Evolutionary conservation across 371 early-diverging fungal genomes (phyloP).

Genomic region (Mortierella sp.): DNA sequence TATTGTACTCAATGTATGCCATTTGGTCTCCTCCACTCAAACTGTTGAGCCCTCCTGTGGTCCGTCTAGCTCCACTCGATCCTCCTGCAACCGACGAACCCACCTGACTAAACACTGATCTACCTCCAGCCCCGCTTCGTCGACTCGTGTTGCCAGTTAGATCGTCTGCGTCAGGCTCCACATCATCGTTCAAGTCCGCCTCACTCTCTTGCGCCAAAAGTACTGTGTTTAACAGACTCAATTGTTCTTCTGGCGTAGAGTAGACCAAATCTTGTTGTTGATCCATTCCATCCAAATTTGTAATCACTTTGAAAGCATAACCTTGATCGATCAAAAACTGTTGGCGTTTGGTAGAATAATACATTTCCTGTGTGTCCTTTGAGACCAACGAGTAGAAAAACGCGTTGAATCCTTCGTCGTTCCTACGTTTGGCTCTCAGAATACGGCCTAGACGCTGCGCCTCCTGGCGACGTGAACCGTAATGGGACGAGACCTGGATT

Average conservation of each 20-base stretch:
- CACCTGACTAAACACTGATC: conserved; percentile 38
- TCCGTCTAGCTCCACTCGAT: conserved; percentile 46
- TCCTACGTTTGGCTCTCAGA: conserved; percentile 97
- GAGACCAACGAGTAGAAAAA: conserved; percentile 99
- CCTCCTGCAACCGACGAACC: conserved; percentile 33
- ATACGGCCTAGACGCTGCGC: conserved; percentile 98
- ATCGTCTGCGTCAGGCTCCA: conserved; percentile 60
- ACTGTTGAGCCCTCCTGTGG: conserved; percentile 79
- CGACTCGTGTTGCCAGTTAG: conserved; percentile 56
- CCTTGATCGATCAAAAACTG: conserved; percentile 99
- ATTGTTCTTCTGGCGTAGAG: conserved; percentile 83
- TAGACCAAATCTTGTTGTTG: conserved; percentile 75
- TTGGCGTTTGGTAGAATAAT: conserved; percentile 97
- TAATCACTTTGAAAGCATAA: conserved; percentile 98
- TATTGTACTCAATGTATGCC: conserved; percentile 91
- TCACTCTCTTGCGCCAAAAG: conserved; percentile 81
- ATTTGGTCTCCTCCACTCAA: conserved; percentile 94
- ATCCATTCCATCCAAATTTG: conserved; percentile 87
- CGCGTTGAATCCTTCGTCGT: conserved; percentile 97
- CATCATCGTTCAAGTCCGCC: conserved; percentile 76
- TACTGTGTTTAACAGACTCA: conserved; percentile 91
- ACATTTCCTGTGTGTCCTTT: conserved; percentile 99
- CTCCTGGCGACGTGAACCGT: conserved; percentile 99
- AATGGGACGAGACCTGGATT: conserved; percentile 99
- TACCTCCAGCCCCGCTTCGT: conserved; percentile 42